Evolutionary conservation across 345 rosid genomes (phyloP).

Genomic region (Cardamine chenopodiifolia): DNA sequence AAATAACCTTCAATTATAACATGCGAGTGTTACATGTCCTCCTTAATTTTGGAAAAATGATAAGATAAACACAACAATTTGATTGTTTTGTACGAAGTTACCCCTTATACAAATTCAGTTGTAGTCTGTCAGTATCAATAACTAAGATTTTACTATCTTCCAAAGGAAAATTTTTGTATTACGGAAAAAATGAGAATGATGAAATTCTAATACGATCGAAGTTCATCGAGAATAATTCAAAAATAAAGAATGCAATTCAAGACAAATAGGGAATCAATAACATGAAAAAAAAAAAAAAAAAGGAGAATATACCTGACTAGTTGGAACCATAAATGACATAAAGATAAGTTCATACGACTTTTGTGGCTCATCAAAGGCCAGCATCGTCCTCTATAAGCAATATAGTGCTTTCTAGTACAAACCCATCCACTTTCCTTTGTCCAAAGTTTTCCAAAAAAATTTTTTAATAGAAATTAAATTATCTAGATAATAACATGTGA

Average conservation of each 20-base stretch:
- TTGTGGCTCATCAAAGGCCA: slow-evolving; percentile 43
- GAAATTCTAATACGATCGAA: slow-evolving; percentile 1
- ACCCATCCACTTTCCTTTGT: slow-evolving; percentile 41
- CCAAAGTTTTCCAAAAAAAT: slow-evolving; percentile 19
- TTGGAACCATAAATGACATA: slow-evolving; percentile 45
- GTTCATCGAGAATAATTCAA: not conserved
- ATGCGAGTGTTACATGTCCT: slow-evolving; percentile 1
- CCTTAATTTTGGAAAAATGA: not conserved
- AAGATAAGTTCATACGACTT: slow-evolving; percentile 45
- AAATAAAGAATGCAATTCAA: not conserved
- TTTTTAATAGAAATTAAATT: not conserved
- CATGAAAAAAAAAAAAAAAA: not conserved
- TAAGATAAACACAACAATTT: not conserved
- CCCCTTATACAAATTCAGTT: not conserved
- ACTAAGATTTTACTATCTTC: not conserved
- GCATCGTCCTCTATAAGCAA: slow-evolving; percentile 30
- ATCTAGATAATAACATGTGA: not conserved
- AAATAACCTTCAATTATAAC: not conserved
- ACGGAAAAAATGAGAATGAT: not conserved
- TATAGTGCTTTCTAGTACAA: slow-evolving; percentile 44
- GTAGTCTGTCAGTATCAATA: not conserved
- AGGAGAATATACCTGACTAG: slow-evolving; percentile 32
- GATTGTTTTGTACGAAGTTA: slow-evolving; percentile 3
- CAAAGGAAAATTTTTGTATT: not conserved
- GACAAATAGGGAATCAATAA: slow-evolving; percentile 21